Evolutionary conservation across 2,329 filamentous ascomycete species (phyloP), one percentile per base, ranked within the genome.

Genomic region (Teratosphaeria gauchensis): DNA sequence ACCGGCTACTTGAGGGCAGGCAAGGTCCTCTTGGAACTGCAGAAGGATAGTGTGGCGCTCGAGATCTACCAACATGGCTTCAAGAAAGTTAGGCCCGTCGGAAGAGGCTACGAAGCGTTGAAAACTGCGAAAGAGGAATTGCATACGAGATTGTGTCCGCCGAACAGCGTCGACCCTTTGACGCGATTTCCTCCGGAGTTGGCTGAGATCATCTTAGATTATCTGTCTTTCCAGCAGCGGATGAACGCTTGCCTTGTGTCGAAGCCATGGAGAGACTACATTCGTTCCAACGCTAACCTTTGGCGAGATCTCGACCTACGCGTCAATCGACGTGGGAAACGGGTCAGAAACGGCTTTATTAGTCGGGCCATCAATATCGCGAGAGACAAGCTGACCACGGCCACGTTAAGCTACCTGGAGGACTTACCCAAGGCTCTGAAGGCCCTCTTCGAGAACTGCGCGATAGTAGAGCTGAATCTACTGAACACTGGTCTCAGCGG

Each of bases 31-130:
- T 68, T 75, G 55, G 76, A 76, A 59, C 77, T 80, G 71, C 74
- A 76, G 11, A 83, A 81, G 65, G 68, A 72, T 2, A 75, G 78
- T n/a, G 77, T 76, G 28, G 84, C 84, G 5, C 65, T 82, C 12
- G 76, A 78, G 11, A 77, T 84, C 28, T 85, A 84, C 69, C 75
- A 78, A 30, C 80, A 82, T 66, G 84, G 81, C n/a, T 71, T 85
- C 62, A 80, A 79, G 61, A 76, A 73, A 53, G 73, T 84, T 21
- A 72, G 76, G 9, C 66, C 72, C n/a, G 68, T 73, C 32, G 72
- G 77, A 57, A 51, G 62, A 52, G 61, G 68, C 56, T 71, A 67
- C 55, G 62, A 71, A 63, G 55, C 64, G 48, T 58, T 70, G 46
- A 63, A 64, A 42, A 66, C 66, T 53, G 66, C 78, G n/a, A 77